A percentile compares a stretch with the other conserved stretches of the same genome.
These are phyloP conservation scores for Clathrus columnatus DNA, from an alignment of 768 basidiomycete species.

Conservation along the genomic window DNA sequence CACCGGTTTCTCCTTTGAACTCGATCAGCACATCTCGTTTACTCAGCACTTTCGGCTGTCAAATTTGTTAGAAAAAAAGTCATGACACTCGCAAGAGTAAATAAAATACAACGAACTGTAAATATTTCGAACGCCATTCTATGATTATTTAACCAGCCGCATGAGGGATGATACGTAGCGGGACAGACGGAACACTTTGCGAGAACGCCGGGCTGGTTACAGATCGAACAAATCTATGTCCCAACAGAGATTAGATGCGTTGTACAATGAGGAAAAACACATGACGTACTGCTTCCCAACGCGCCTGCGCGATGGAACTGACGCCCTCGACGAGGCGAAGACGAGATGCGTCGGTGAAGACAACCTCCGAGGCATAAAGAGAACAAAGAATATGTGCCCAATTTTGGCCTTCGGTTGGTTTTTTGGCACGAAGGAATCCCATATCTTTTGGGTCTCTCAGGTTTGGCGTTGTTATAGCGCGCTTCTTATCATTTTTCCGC, in stretches of 20 bases:
- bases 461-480: constrained; percentile 41
- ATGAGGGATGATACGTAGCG: constrained; percentile 77
- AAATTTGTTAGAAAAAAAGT: constrained; percentile 20
- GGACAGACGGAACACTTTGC: constrained; percentile 75
- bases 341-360: constrained; percentile 63
- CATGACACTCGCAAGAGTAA: neutral
- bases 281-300: constrained; percentile 63
- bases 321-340: constrained; percentile 83
- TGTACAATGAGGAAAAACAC: neutral
- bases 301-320: constrained; percentile 56
- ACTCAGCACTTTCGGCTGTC: constrained; percentile 55
- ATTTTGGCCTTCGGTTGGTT: constrained; percentile 87
- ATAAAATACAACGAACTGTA: constrained; percentile 41
- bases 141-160: constrained; percentile 80
- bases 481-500: constrained; percentile 39
- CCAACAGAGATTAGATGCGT: constrained; percentile 6
- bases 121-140: constrained; percentile 92
- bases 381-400: constrained; percentile 92
- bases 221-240: constrained; percentile 65
- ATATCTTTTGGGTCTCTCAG: constrained; percentile 21
- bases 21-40: constrained; percentile 62
- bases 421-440: constrained; percentile 61
- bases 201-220: constrained; percentile 61
- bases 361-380: constrained; percentile 78
- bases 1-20: constrained; percentile 72